These are phyloP conservation scores for Ophiostoma fasciatum DNA, from an alignment of 2,329 filamentous ascomycete species.

Conservation along the genomic window DNA sequence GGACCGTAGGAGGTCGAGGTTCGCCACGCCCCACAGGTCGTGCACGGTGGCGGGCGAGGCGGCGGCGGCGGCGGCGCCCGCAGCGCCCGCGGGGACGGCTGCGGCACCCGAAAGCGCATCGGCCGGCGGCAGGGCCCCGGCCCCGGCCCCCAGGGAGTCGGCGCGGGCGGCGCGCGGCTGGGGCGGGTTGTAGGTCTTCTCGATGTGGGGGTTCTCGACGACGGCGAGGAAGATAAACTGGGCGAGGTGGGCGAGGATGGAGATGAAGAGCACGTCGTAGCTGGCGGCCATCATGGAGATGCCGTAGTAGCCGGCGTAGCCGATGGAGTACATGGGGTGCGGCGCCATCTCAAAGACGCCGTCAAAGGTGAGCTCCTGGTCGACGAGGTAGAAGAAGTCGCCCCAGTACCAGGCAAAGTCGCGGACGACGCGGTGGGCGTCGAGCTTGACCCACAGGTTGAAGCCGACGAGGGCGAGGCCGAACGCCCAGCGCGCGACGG, in stretches of 20 bases:
- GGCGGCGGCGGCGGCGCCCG: constrained; percentile 9
- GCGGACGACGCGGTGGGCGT: constrained; percentile 94
- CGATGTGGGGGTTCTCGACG: constrained; percentile 95
- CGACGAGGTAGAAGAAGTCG: constrained; percentile 97
- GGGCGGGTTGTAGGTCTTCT: constrained; percentile 91
- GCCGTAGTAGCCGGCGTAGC: constrained; percentile 94
- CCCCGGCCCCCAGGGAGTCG: constrained; percentile 11
- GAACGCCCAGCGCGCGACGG: constrained; percentile 58
- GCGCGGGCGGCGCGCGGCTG: constrained; percentile 47
- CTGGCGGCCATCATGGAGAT: constrained; percentile 97
- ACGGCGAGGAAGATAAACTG: constrained; percentile 86
- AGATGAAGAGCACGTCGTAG: constrained; percentile 95
- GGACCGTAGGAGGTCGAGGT: constrained; percentile 76
- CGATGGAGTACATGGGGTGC: constrained; percentile 97
- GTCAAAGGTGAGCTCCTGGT: constrained; percentile 95
- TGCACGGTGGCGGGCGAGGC: constrained; percentile 53
- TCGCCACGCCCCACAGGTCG: constrained; percentile 67
- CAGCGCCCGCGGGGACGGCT: constrained; percentile 32
- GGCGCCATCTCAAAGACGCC: constrained; percentile 98
- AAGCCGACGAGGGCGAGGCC: constrained; percentile 74
- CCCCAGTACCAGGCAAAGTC: constrained; percentile 99
- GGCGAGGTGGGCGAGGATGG: constrained; percentile 81
- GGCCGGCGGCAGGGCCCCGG: constrained; percentile 4
- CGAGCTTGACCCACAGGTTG: constrained; percentile 97
- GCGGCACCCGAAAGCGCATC: not conserved